phyloP scores from a whole-genome alignment of 306 rosid species.

The Begonia peltatifolia region DNA sequence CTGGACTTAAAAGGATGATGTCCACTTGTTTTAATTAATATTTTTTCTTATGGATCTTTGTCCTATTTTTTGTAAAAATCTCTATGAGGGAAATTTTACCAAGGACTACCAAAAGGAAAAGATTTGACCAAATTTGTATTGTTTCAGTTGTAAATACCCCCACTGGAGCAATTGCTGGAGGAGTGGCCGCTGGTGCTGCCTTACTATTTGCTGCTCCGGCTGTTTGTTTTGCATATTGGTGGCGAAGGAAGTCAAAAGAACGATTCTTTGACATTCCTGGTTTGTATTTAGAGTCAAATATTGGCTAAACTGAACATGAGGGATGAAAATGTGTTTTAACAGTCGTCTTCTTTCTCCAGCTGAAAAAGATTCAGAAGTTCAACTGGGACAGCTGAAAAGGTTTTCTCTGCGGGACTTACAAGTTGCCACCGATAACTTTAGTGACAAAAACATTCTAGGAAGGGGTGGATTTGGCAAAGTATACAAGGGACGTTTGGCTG shows the following conservation, averaged over 20 bases:
- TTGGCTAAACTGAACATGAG: not conserved
- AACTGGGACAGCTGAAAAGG: constrained; percentile 13
- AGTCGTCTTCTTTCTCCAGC: constrained; percentile 1
- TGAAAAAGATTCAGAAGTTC: constrained; percentile 11
- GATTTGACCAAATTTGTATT: not conserved
- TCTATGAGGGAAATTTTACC: no score
- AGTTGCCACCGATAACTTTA: constrained; percentile 15
- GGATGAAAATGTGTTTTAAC: not conserved
- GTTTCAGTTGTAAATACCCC: constrained; percentile 9
- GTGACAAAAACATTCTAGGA: constrained; percentile 13
- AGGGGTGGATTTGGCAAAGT: constrained; percentile 16
- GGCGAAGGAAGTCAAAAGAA: constrained; percentile 7
- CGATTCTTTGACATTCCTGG: constrained; percentile 12
- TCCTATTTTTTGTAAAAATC: not conserved
- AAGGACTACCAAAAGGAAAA: no score
- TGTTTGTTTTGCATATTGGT: constrained; percentile 10
- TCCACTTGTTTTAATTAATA: no score
- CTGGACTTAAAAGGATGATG: no score
- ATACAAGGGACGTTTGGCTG: constrained; percentile 11
- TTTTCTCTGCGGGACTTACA: constrained; percentile 12
- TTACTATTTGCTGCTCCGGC: constrained; percentile 15
- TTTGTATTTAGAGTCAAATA: not conserved
- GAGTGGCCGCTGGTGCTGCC: constrained; percentile 16
- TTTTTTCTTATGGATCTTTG: no score
- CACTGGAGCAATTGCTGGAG: constrained; percentile 14